phyloP scores from a whole-genome alignment of 495 filamentous ascomycete species.

The Penicillium goetzii region DNA sequence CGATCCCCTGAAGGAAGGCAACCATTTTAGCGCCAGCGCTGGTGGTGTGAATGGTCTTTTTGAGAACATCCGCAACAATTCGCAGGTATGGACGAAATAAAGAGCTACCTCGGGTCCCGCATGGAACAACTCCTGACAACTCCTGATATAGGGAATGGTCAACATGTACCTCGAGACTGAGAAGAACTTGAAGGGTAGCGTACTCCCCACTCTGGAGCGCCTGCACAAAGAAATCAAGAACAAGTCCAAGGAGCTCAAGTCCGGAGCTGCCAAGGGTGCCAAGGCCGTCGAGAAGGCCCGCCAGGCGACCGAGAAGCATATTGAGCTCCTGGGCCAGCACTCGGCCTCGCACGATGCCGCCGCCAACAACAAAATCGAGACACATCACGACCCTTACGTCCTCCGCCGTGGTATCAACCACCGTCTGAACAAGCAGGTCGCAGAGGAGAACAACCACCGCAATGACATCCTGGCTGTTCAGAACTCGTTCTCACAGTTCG shows the following conservation, averaged over 20 bases:
- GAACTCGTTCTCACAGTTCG: slow-evolving; percentile 84
- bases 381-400: slow-evolving; percentile 83
- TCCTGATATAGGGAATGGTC: slow-evolving; percentile 63
- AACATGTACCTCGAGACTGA: slow-evolving; percentile 88
- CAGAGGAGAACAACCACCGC: slow-evolving; percentile 92
- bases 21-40: slow-evolving; percentile 86
- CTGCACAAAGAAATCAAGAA: slow-evolving; percentile 95
- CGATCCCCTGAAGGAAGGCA: slow-evolving; percentile 80
- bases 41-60: slow-evolving; percentile 88
- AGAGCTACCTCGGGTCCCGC: neutral
- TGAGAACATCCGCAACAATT: slow-evolving; percentile 90
- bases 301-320: slow-evolving; percentile 86
- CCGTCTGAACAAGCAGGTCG: slow-evolving; percentile 85
- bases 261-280: slow-evolving; percentile 81
- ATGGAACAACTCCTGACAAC: neutral
- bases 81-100: slow-evolving; percentile 59
- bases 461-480: slow-evolving; percentile 89
- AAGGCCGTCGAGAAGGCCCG: slow-evolving; percentile 93
- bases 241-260: slow-evolving; percentile 83
- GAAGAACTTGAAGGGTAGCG: slow-evolving; percentile 77
- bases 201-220: slow-evolving; percentile 85
- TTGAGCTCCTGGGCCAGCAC: slow-evolving; percentile 87
- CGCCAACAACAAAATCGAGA: slow-evolving; percentile 63
- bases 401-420: slow-evolving; percentile 79
- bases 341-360: slow-evolving; percentile 73